Evolutionary conservation across 345 rosid genomes (phyloP).

Genomic region (Brassica incana): DNA sequence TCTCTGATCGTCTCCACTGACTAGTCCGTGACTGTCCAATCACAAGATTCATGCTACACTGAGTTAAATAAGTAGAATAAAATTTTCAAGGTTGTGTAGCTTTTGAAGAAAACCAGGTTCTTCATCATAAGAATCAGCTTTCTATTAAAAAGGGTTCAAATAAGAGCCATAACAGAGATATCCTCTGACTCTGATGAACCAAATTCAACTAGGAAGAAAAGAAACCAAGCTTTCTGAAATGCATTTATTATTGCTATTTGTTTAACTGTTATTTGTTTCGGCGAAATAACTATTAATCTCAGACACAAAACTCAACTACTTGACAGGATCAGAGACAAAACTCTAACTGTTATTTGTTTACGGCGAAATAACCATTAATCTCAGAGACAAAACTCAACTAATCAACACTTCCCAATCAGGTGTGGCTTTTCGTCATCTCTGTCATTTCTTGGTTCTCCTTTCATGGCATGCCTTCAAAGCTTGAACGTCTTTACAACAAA

Average conservation of each 20-base stretch:
- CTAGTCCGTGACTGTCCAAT: neutral
- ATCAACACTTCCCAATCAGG: slow-evolving; percentile 11
- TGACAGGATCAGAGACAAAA: neutral
- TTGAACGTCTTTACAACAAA: slow-evolving; percentile 40
- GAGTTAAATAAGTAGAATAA: neutral
- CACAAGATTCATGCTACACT: neutral
- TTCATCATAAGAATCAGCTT: neutral
- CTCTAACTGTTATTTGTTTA: neutral
- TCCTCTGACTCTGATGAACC: neutral
- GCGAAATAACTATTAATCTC: neutral
- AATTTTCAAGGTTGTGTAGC: neutral
- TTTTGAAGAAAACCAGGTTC: neutral
- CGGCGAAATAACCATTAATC: neutral
- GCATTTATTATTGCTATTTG: neutral
- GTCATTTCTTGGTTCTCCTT: slow-evolving; percentile 42
- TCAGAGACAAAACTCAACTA: neutral
- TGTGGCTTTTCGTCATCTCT: slow-evolving; percentile 1
- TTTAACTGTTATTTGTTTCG: neutral
- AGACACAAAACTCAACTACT: neutral
- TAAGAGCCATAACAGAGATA: neutral
- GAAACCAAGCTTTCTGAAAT: neutral
- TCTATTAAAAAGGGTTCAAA: neutral
- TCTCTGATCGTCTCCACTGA: neutral
- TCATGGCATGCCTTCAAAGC: slow-evolving; percentile 35
- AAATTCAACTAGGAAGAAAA: neutral